phyloP scores from a whole-genome alignment of 2,329 filamentous ascomycete genomes.

The Thielaviopsis populi region DNA sequence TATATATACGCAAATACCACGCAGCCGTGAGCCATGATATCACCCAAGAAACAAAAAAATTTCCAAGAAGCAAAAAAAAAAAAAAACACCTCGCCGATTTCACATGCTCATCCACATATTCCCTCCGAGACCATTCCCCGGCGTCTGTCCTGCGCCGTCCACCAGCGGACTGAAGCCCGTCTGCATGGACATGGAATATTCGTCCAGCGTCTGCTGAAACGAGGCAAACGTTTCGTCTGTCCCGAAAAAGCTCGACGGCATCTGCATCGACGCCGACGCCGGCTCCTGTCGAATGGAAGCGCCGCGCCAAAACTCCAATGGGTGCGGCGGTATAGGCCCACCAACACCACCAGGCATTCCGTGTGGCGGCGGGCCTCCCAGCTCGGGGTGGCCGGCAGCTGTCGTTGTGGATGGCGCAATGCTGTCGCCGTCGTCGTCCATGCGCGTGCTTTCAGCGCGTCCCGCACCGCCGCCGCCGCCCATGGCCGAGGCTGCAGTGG shows the following conservation, averaged over 20 bases:
- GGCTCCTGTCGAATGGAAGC: conserved; percentile 18
- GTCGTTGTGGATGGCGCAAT: conserved; percentile 11
- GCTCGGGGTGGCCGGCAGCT: background rate
- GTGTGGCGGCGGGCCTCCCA: background rate
- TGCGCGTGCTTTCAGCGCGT: conserved; percentile 15
- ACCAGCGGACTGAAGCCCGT: conserved; percentile 6
- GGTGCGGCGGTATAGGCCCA: conserved; percentile 9
- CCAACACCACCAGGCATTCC: background rate
- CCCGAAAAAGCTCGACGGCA: conserved; percentile 25
- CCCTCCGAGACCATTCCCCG: background rate
- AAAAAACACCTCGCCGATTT: background rate
- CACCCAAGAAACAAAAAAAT: background rate
- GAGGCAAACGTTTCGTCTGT: conserved; percentile 27
- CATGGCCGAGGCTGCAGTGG: background rate
- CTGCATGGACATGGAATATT: conserved; percentile 22
- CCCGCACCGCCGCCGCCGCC: background rate
- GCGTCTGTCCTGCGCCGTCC: background rate
- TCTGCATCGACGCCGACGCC: conserved; percentile 21
- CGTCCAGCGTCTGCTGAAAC: conserved; percentile 27
- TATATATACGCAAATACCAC: background rate
- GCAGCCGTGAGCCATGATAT: background rate
- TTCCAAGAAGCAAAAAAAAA: background rate
- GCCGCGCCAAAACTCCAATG: conserved; percentile 14
- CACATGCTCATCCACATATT: conserved; percentile 16
- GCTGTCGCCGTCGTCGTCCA: conserved; percentile 9